These are phyloP conservation scores for Agaricus blazei DNA, from an alignment of 768 basidiomycete genomes.

Conservation along the genomic window DNA sequence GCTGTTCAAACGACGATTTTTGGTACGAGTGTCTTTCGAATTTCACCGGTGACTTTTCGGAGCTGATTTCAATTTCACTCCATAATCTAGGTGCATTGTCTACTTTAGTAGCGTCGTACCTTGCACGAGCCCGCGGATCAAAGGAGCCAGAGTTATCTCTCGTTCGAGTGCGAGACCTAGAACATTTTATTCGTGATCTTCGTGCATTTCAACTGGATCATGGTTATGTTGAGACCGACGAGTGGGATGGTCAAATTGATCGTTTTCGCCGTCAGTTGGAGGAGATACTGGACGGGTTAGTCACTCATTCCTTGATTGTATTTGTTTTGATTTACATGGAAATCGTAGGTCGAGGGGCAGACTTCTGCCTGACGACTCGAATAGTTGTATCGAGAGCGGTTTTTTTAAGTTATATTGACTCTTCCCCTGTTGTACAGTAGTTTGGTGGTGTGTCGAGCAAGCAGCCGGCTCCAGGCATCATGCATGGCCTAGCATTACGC, in stretches of 20 bases:
- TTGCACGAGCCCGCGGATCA: conserved; percentile 65
- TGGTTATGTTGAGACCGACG: conserved; percentile 34
- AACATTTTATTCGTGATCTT: conserved; percentile 62
- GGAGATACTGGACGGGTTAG: conserved; percentile 22
- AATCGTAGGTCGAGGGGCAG: background rate
- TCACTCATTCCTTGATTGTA: background rate
- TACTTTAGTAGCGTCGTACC: conserved; percentile 66
- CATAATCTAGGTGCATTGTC: conserved; percentile 48
- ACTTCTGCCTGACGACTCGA: background rate
- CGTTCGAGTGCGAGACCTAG: conserved; percentile 51
- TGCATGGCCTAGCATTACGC: too few relatives aligned
- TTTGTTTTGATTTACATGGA: background rate
- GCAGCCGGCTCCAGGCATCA: too few relatives aligned
- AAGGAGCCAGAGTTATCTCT: conserved; percentile 66
- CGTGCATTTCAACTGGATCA: conserved; percentile 54
- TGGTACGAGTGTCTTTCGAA: conserved; percentile 20
- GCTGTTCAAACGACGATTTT: conserved; percentile 31
- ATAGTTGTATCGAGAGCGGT: background rate
- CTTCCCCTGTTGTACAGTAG: too few relatives aligned
- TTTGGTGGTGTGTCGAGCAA: too few relatives aligned
- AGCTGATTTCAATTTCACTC: background rate
- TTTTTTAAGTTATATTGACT: too few relatives aligned
- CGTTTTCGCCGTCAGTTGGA: conserved; percentile 20
- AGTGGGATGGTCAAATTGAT: conserved; percentile 26
- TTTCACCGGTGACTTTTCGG: background rate